Evolutionary conservation across 2,329 filamentous ascomycete species (phyloP).

Genomic region (Huntiella bhutanensis): DNA sequence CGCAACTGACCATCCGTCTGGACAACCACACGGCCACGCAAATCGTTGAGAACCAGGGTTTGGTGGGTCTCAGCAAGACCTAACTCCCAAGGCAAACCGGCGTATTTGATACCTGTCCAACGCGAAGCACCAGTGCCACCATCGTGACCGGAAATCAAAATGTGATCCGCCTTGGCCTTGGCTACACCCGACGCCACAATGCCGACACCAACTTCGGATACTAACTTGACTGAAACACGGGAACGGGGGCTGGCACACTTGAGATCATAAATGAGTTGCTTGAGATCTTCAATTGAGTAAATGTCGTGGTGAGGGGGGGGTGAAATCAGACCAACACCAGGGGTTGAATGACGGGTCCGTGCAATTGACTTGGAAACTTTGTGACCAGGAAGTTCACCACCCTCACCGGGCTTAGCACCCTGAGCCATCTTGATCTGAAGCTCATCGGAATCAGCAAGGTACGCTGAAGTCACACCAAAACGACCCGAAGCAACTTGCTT

Average conservation of each 20-base stretch:
- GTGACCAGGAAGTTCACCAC: conserved; percentile 89
- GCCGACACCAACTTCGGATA: conserved; percentile 91
- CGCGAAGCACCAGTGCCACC: conserved; percentile 90
- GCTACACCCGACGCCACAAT: conserved; percentile 95
- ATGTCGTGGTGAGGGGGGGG: conserved; percentile 96
- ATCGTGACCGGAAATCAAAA: conserved; percentile 89
- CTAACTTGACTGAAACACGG: conserved; percentile 88
- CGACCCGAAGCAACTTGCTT: conserved; percentile 94
- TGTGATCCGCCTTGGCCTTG: conserved; percentile 93
- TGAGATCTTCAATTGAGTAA: conserved; percentile 94
- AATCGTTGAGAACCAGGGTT: conserved; percentile 84
- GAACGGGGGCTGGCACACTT: conserved; percentile 91
- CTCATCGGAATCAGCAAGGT: conserved; percentile 87
- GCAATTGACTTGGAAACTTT: conserved; percentile 92
- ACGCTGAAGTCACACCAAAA: conserved; percentile 89
- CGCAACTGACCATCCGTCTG: conserved; percentile 91
- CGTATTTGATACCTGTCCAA: conserved; percentile 98
- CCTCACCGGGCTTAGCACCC: conserved; percentile 92
- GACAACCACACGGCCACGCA: conserved; percentile 85
- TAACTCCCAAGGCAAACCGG: conserved; percentile 88
- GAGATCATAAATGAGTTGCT: conserved; percentile 92
- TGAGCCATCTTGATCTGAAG: conserved; percentile 99
- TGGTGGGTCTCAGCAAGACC: conserved; percentile 95
- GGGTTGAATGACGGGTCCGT: conserved; percentile 85
- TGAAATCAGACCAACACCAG: conserved; percentile 88